phyloP scores from a whole-genome alignment of 495 filamentous ascomycete species.

The Xylaria scruposa region DNA sequence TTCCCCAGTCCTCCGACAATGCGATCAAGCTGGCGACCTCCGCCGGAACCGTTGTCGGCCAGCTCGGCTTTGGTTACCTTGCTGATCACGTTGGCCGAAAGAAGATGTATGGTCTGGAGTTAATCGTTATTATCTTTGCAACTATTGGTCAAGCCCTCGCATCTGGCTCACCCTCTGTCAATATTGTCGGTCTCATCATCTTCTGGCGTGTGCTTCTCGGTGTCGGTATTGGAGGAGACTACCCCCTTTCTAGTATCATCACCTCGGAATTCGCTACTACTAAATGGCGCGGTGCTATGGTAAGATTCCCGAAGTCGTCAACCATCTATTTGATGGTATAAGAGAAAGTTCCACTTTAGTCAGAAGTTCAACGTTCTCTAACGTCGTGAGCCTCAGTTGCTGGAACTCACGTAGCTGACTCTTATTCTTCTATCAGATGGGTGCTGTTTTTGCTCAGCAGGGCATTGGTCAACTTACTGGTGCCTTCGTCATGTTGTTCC shows the following conservation, averaged over 20 bases:
- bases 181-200: conserved; percentile 77
- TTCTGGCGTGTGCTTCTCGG: conserved; percentile 93
- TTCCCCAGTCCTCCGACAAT: conserved; percentile 72
- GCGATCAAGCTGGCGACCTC: conserved; percentile 91
- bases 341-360: conserved; percentile 59
- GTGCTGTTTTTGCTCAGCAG: conserved; percentile 85
- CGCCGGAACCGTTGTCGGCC: conserved; percentile 83
- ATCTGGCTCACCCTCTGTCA: conserved; percentile 70
- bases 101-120: conserved; percentile 86
- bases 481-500: conserved; percentile 73
- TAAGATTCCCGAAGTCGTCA: neutral
- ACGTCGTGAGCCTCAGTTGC: neutral
- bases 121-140: conserved; percentile 87
- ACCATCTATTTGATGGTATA: conserved; percentile 41
- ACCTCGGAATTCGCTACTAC: conserved; percentile 68
- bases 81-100: conserved; percentile 82
- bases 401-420: neutral
- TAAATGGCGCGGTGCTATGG: conserved; percentile 33
- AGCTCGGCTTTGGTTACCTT: conserved; percentile 79
- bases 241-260: conserved; percentile 84
- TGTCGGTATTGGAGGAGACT: conserved; percentile 85
- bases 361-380: conserved; percentile 50
- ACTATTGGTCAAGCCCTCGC: conserved; percentile 78
- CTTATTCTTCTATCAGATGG: conserved; percentile 56
- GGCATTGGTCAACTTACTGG: conserved; percentile 77